These are phyloP conservation scores for Paraleonurus japonicus DNA, from an alignment of 257 asterid genomes.

Conservation along the genomic window DNA sequence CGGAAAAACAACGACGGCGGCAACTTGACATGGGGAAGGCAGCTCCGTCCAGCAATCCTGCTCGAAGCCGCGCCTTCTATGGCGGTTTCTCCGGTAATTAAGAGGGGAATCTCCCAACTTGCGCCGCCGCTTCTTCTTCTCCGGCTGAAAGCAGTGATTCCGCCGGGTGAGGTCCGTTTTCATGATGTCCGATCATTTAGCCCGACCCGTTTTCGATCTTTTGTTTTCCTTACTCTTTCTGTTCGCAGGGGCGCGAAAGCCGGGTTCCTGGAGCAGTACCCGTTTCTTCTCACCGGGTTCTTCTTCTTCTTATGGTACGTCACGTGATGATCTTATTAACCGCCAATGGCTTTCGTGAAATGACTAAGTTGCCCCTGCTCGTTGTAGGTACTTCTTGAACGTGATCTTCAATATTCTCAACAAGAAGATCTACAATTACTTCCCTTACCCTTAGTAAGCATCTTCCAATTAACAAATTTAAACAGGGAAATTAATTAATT, in stretches of 20 bases:
- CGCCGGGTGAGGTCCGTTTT: conserved; percentile 83
- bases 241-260: conserved; percentile 59
- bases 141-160: conserved; percentile 77
- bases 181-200: conserved; percentile 26
- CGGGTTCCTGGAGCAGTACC: conserved; percentile 77
- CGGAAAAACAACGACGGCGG: conserved; percentile 51
- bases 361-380: conserved; percentile 23
- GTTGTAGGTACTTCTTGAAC: conserved; percentile 71
- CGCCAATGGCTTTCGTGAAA: not conserved
- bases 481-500: not conserved
- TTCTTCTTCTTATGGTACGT: conserved; percentile 98
- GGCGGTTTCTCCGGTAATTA: conserved; percentile 30
- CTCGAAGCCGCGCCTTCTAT: conserved; percentile 53
- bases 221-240: conserved; percentile 21
- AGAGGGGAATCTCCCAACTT: conserved; percentile 46
- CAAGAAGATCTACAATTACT: conserved; percentile 98
- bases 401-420: conserved; percentile 95
- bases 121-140: conserved; percentile 73
- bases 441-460: conserved; percentile 93
- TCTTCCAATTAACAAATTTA: not conserved
- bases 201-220: conserved; percentile 19
- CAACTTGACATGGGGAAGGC: conserved; percentile 69
- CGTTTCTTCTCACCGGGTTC: conserved; percentile 79
- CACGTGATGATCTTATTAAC: not conserved
- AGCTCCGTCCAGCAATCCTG: conserved; percentile 69